A percentile compares a stretch with the other conserved stretches of the same genome.
These are phyloP conservation scores for Lyophyllum decastes DNA, from an alignment of 768 basidiomycete genomes.

Conservation along the genomic window DNA sequence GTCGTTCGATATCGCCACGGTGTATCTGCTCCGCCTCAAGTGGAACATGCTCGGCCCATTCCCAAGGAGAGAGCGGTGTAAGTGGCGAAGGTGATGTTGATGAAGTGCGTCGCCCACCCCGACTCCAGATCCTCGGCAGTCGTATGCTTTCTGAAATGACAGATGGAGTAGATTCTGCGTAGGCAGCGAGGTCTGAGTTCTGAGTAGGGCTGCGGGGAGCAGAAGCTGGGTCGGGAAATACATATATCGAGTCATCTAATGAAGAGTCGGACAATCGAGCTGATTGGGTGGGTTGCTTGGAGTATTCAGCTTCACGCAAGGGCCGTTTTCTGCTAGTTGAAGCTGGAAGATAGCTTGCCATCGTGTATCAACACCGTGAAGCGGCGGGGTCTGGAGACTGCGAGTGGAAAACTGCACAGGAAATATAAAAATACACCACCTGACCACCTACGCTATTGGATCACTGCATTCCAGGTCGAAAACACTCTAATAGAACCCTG, in stretches of 20 bases:
- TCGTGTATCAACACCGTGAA: not conserved
- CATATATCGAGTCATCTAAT: conserved; percentile 13
- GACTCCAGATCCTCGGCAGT: not conserved
- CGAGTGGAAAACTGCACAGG: no score
- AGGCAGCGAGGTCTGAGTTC: conserved; percentile 12
- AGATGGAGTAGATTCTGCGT: conserved; percentile 8
- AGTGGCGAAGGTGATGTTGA: not conserved
- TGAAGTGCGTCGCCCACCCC: not conserved
- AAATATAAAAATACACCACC: no score
- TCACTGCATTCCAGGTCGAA: no score
- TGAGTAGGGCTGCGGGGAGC: conserved; percentile 19
- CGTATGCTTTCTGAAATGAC: conserved; percentile 3
- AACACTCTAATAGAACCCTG: no score
- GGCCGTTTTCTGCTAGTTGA: conserved; percentile 57
- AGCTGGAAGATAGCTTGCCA: conserved; percentile 1
- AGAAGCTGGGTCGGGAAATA: conserved; percentile 23
- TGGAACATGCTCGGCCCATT: not conserved
- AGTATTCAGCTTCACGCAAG: conserved; percentile 53
- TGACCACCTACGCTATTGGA: no score
- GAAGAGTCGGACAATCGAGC: not conserved
- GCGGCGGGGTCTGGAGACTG: no score
- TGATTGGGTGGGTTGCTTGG: conserved; percentile 58
- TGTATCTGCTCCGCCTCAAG: not conserved
- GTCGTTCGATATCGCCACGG: not conserved
- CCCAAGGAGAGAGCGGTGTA: not conserved